Evolutionary conservation across 768 basidiomycete genomes (phyloP).

Genomic region (Albatrellus ellisii): DNA sequence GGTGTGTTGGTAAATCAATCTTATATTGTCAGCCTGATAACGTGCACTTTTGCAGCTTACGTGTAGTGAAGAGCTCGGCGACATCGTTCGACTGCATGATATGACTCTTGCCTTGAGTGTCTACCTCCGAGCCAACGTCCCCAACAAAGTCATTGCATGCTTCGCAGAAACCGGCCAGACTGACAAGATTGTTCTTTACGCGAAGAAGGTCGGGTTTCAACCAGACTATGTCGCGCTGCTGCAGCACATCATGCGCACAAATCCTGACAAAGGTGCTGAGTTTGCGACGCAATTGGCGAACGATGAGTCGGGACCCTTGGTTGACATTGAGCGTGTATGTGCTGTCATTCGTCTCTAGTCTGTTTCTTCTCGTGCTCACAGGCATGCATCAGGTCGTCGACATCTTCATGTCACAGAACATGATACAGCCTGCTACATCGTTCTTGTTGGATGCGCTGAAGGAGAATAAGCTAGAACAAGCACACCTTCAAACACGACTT

Average conservation of each 20-base stretch:
- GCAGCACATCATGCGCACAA: slow-evolving; percentile 93
- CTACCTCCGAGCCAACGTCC: slow-evolving; percentile 93
- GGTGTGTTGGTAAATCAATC: slow-evolving; percentile 25
- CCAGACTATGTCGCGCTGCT: slow-evolving; percentile 89
- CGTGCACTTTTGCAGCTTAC: slow-evolving; percentile 53
- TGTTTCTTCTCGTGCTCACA: background rate
- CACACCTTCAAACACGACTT: slow-evolving; percentile 87
- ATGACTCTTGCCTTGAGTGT: slow-evolving; percentile 97
- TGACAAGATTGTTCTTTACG: slow-evolving; percentile 95
- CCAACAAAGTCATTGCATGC: slow-evolving; percentile 98
- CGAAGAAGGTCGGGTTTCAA: slow-evolving; percentile 89
- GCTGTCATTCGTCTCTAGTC: background rate
- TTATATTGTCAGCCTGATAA: background rate
- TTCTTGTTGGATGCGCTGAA: slow-evolving; percentile 96
- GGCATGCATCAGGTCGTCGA: slow-evolving; percentile 65
- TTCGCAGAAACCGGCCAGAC: slow-evolving; percentile 98
- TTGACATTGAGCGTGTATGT: slow-evolving; percentile 82
- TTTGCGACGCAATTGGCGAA: slow-evolving; percentile 93
- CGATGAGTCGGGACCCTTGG: slow-evolving; percentile 83
- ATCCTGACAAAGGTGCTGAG: slow-evolving; percentile 96
- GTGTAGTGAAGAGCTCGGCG: slow-evolving; percentile 96
- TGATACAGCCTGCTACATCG: slow-evolving; percentile 98
- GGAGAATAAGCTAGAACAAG: slow-evolving; percentile 97
- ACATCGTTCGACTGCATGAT: slow-evolving; percentile 88
- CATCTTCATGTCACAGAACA: slow-evolving; percentile 98